A percentile compares a stretch with the other conserved stretches of the same genome.
Evolutionary conservation across 805 yeast species (phyloP).

Genomic region (Schizosaccharomyces octosporus): DNA sequence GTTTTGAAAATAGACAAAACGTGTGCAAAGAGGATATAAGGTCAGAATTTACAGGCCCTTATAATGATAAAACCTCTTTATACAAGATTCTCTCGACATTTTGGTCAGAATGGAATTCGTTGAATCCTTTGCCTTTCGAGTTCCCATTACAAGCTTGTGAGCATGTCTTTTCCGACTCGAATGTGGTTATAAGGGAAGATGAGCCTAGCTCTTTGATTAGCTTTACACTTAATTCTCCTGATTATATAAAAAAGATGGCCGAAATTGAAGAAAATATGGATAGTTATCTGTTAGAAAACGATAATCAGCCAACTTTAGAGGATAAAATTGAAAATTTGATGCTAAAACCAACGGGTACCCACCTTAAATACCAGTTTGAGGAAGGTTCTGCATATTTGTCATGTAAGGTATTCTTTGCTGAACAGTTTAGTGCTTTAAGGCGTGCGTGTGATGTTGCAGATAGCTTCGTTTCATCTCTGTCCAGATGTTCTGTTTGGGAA

Average conservation of each 20-base stretch:
- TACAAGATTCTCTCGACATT: conserved; percentile 67
- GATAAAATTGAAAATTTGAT: conserved; percentile 19
- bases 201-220: conserved; percentile 91
- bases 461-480: conserved; percentile 62
- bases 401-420: conserved; percentile 85
- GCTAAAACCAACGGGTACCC: conserved; percentile 67
- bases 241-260: conserved; percentile 41
- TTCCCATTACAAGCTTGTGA: conserved; percentile 63
- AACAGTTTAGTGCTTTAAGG: conserved; percentile 86
- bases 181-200: conserved; percentile 80
- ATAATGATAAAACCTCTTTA: conserved; percentile 43
- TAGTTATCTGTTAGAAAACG: background rate
- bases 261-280: background rate
- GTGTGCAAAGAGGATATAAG: background rate
- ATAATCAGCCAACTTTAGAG: background rate
- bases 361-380: conserved; percentile 72
- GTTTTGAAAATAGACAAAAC: background rate
- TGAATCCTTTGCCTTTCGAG: conserved; percentile 76
- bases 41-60: background rate
- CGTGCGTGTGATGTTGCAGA: conserved; percentile 55
- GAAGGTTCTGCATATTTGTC: conserved; percentile 65
- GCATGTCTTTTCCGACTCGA: conserved; percentile 81
- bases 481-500: conserved; percentile 88
- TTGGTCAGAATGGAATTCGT: conserved; percentile 94
- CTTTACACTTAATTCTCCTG: conserved; percentile 66